Evolutionary conservation across 148 eudicot species (phyloP).

Genomic region (Drosera capensis): DNA sequence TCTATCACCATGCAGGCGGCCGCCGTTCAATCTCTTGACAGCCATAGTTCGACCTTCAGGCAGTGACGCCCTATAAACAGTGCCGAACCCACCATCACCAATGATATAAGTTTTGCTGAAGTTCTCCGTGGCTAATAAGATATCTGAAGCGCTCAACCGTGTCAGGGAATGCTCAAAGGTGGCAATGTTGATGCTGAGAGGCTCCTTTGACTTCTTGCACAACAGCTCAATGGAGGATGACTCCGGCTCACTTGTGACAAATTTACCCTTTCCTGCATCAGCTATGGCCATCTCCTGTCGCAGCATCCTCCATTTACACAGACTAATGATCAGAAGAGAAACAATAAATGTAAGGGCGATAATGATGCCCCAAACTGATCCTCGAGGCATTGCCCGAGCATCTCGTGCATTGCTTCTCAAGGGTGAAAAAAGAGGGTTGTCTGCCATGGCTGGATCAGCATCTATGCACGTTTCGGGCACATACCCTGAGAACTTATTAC

Average conservation of each 20-base stretch:
- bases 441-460: conserved; percentile 17
- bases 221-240: neutral
- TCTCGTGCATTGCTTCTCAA: conserved; percentile 7
- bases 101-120: conserved; percentile 49
- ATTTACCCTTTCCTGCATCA: conserved; percentile 1
- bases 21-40: conserved; percentile 44
- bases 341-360: conserved; percentile 22
- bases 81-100: conserved; percentile 44
- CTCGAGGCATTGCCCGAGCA: conserved; percentile 18
- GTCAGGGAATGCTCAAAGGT: conserved; percentile 41
- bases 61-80: conserved; percentile 38
- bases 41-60: conserved; percentile 43
- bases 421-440: conserved; percentile 12
- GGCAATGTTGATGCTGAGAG: conserved; percentile 19
- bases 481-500: conserved; percentile 41
- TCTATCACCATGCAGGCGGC: conserved; percentile 40
- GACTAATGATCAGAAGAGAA: conserved; percentile 20
- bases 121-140: conserved; percentile 54
- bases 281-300: too few relatives aligned
- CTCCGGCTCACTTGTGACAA: neutral
- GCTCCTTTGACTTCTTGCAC: conserved; percentile 1
- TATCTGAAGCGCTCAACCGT: conserved; percentile 46
- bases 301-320: conserved; percentile 24
- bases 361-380: conserved; percentile 38
- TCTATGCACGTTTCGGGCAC: conserved; percentile 40